phyloP scores from a whole-genome alignment of 2,329 filamentous ascomycete genomes.

The Penicillium fuscoglaucum region DNA sequence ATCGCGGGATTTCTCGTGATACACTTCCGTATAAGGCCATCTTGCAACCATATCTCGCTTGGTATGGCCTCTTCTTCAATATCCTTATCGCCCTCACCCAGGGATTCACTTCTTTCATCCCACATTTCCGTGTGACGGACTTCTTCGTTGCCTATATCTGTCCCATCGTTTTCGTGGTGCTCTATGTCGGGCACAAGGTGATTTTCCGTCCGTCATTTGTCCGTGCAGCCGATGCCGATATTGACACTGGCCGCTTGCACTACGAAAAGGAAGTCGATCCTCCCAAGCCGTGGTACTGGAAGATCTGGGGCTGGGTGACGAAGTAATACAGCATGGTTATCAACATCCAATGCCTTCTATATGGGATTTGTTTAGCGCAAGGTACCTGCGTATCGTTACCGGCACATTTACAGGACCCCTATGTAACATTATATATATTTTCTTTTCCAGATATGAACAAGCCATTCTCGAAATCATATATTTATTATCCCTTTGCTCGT shows the following conservation, averaged over 20 bases:
- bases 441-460: background rate
- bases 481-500: background rate
- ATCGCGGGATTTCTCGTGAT: constrained; percentile 57
- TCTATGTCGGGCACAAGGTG: constrained; percentile 62
- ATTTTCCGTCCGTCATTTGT: constrained; percentile 39
- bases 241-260: constrained; percentile 42
- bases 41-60: constrained; percentile 63
- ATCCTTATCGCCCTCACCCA: constrained; percentile 64
- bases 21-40: constrained; percentile 62
- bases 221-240: constrained; percentile 42
- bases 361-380: background rate
- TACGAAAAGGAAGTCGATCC: constrained; percentile 35
- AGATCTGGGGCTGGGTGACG: constrained; percentile 27
- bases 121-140: constrained; percentile 54
- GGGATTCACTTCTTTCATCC: constrained; percentile 68
- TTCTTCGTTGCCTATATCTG: constrained; percentile 68
- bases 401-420: background rate
- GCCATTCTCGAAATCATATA: background rate
- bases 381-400: background rate
- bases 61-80: constrained; percentile 66
- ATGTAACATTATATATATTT: background rate
- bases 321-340: constrained; percentile 8
- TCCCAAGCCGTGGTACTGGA: constrained; percentile 30
- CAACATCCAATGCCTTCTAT: background rate
- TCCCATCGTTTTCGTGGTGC: constrained; percentile 61